Base-by-base conservation (phyloP, 495 filamentous ascomycete species). In the Penicillium mononematosum region DNA sequence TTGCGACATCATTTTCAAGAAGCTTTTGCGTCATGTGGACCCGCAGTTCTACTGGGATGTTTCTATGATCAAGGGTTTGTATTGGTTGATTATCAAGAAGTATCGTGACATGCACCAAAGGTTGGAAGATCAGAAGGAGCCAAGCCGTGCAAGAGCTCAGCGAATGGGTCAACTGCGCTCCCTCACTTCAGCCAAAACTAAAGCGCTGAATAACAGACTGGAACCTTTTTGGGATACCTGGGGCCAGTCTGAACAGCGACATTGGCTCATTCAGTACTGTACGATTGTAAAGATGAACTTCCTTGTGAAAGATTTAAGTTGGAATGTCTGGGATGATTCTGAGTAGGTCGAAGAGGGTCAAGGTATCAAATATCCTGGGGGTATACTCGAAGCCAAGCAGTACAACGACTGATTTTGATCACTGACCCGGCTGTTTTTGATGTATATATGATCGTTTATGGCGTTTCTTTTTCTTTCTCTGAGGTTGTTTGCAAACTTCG, bases 201-300 rank as follows among this genome's bases (percentile, higher is more conserved):
- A 19, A n/a, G 45, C 29, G 45, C 22, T 47, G 45, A 47, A 47
- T 29, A 47, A 29, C 16, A 24, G 49, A 32, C 31, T 47, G 2
- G 29, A 47, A 14, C 8, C 41, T 43, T 17, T 29, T 17, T 47
- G 45, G 45, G 22, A n/a, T 16, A 17, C 14, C 5, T 47, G 45
- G 45, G 22, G 22, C 25, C 2, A 8, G n/a, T 47, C 25, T 8
- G 45, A 16, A n/a, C 24, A 47, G 14, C 29, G 25, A 22, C 31
- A 17, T 7, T 47, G 45, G 45, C 24, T 31, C 11, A 6, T 17
- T 29, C 14, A 31, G 16, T 47, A 17, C 17, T 47, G 45, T 29
- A 17, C 14, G 5, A n/a, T 47, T 12, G 14, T 29, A 10, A 25
- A 14, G 14, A 32, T 29, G 6, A 32, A 27, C 27, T 47, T 47